Conservation (phyloP, 176 grass and related monocot genomes). For the Chloris gayana region DNA sequence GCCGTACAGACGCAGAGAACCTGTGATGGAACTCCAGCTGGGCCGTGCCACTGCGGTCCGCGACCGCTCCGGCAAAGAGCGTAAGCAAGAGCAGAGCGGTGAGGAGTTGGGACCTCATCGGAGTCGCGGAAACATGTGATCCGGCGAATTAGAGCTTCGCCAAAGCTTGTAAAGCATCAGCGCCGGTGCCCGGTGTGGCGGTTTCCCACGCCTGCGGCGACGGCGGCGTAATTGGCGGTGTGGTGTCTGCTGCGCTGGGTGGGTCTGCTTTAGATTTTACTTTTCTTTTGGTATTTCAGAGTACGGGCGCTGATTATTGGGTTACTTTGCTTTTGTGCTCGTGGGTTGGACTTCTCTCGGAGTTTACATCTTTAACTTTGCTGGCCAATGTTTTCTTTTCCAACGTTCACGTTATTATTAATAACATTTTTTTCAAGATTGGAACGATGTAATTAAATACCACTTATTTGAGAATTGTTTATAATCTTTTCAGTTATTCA, state of each 20-base stretch:
- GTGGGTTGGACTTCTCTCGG: slow-evolving; percentile 12
- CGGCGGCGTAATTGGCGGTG: background rate
- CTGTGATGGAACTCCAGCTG: slow-evolving; percentile 63
- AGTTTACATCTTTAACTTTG: background rate
- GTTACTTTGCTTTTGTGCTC: slow-evolving; percentile 1
- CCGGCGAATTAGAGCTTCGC: background rate
- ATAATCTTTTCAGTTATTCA: too few species aligned
- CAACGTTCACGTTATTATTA: too few species aligned
- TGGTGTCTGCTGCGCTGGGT: slow-evolving; percentile 13
- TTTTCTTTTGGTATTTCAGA: background rate
- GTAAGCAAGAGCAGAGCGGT: slow-evolving; percentile 36
- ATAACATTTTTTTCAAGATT: too few species aligned
- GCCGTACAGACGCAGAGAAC: slow-evolving; percentile 56
- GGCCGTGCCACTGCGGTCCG: background rate
- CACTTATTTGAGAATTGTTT: too few species aligned
- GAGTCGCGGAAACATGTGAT: slow-evolving; percentile 23
- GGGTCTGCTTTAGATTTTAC: background rate
- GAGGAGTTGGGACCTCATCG: slow-evolving; percentile 28
- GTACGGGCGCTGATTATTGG: slow-evolving; percentile 13
- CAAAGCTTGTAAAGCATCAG: background rate
- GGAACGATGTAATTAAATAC: too few species aligned
- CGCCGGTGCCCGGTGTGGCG: background rate
- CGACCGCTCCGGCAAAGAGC: slow-evolving; percentile 1
- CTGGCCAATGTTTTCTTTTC: background rate
- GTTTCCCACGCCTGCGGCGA: background rate